These are phyloP conservation scores for Xylaria sp. DNA, from an alignment of 2,329 filamentous ascomycete species.

Conservation along the genomic window DNA sequence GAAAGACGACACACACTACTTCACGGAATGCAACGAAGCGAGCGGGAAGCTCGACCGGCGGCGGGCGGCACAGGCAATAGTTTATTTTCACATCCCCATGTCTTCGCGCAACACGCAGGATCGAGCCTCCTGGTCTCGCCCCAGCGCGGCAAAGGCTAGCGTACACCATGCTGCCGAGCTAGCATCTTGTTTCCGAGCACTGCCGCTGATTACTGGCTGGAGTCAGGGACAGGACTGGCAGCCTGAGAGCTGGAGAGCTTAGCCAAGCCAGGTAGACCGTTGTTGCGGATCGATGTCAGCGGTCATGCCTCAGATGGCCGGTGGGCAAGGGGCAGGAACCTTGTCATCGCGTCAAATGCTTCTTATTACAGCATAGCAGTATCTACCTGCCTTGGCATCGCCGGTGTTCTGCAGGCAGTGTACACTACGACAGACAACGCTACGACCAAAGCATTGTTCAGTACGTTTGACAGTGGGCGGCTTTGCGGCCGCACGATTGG, in stretches of 20 bases:
- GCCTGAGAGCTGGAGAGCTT: slow-evolving; percentile 1
- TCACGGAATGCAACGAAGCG: slow-evolving; percentile 21
- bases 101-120: slow-evolving; percentile 26
- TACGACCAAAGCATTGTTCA: background rate
- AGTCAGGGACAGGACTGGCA: slow-evolving; percentile 3
- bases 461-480: slow-evolving; percentile 2
- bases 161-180: background rate
- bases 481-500: slow-evolving; percentile 23
- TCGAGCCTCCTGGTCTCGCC: slow-evolving; percentile 19
- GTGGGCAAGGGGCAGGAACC: slow-evolving; percentile 25
- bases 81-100: slow-evolving; percentile 33
- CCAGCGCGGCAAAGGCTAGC: slow-evolving; percentile 28
- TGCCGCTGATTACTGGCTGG: slow-evolving; percentile 26
- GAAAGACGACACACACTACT: slow-evolving; percentile 9
- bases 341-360: slow-evolving; percentile 24
- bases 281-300: slow-evolving; percentile 28
- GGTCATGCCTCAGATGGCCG: slow-evolving; percentile 8
- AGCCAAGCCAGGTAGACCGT: slow-evolving; percentile 16
- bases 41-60: slow-evolving; percentile 24
- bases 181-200: slow-evolving; percentile 30
- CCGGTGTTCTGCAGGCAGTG: slow-evolving; percentile 10
- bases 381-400: slow-evolving; percentile 9
- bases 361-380: slow-evolving; percentile 26
- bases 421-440: slow-evolving; percentile 2
- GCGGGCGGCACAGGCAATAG: slow-evolving; percentile 24